phyloP scores from a whole-genome alignment of 2,329 filamentous ascomycete species.

The Elsinoe australis region DNA sequence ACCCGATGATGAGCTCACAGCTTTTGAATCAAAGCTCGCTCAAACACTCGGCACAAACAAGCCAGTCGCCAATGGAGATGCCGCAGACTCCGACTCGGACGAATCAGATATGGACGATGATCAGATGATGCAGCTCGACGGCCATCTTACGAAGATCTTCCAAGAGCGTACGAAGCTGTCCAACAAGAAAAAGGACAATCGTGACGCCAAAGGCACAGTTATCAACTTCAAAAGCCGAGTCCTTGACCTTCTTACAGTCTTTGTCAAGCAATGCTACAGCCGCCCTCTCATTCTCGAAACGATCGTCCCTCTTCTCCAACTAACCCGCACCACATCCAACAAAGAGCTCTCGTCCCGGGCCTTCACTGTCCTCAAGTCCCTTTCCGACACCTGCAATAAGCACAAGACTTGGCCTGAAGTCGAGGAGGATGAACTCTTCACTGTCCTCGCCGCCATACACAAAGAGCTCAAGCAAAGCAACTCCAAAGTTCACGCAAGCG shows the following conservation, averaged over 20 bases:
- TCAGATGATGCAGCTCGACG: conserved; percentile 85
- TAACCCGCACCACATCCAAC: conserved; percentile 67
- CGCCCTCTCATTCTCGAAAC: conserved; percentile 61
- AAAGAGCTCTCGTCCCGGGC: conserved; percentile 70
- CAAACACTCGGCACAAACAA: conserved; percentile 61
- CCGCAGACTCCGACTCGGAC: conserved; percentile 53
- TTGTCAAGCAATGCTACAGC: conserved; percentile 67
- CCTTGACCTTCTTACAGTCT: conserved; percentile 78
- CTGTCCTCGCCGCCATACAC: conserved; percentile 60
- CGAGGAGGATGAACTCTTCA: conserved; percentile 41
- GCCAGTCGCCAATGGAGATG: conserved; percentile 43
- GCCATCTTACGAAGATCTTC: conserved; percentile 77
- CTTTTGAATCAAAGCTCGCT: conserved; percentile 68
- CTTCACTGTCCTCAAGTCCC: conserved; percentile 61
- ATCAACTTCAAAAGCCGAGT: conserved; percentile 93
- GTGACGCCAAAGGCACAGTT: conserved; percentile 80
- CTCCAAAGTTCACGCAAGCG: conserved; percentile 64
- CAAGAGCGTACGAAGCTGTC: conserved; percentile 61
- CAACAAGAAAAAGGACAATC: conserved; percentile 69
- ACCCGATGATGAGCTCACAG: conserved; percentile 46
- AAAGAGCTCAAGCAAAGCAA: conserved; percentile 54
- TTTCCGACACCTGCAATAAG: conserved; percentile 56
- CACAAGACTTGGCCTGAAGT: conserved; percentile 39
- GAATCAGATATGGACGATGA: conserved; percentile 87
- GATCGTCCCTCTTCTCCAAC: conserved; percentile 66